A percentile compares a stretch with the other conserved stretches of the same genome.
Evolutionary conservation across 345 rosid genomes (phyloP).

Genomic region (Clausena lansium): DNA sequence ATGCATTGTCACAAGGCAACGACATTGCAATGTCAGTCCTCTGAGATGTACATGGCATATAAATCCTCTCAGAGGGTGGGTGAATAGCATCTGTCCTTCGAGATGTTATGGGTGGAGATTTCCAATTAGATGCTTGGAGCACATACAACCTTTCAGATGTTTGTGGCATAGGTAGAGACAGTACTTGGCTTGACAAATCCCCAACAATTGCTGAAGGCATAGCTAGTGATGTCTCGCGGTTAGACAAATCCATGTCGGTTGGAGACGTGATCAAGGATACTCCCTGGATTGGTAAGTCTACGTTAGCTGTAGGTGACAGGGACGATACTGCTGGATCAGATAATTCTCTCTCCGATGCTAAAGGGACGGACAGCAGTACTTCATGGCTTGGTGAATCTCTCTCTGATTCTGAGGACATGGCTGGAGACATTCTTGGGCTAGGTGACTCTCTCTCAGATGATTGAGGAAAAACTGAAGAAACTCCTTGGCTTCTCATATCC

Average conservation of each 20-base stretch:
- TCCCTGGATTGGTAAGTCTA: constrained; percentile 20
- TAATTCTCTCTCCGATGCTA: constrained; percentile 19
- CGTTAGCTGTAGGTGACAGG: constrained; percentile 21
- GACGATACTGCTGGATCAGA: constrained; percentile 27
- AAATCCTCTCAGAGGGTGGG: constrained; percentile 22
- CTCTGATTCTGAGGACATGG: constrained; percentile 24
- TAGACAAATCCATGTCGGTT: constrained; percentile 20
- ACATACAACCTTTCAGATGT: constrained; percentile 26
- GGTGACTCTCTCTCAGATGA: constrained; percentile 28
- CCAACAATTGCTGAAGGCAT: constrained; percentile 16
- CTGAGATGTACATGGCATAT: constrained; percentile 17
- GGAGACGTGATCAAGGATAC: constrained; percentile 21
- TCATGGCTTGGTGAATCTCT: constrained; percentile 27
- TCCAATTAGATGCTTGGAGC: constrained; percentile 31
- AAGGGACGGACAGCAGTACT: constrained; percentile 9
- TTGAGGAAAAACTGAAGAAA: constrained; percentile 31
- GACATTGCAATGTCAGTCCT: constrained; percentile 19
- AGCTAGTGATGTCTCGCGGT: constrained; percentile 6
- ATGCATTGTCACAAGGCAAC: constrained; percentile 20
- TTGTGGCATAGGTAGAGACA: constrained; percentile 16
- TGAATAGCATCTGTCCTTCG: constrained; percentile 23
- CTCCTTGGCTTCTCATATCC: constrained; percentile 28
- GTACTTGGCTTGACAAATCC: constrained; percentile 21
- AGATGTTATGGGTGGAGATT: constrained; percentile 21
- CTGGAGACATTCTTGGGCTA: constrained; percentile 16